phyloP scores from a whole-genome alignment of 352 stramenopile species.

The Phytophthora megakarya region DNA sequence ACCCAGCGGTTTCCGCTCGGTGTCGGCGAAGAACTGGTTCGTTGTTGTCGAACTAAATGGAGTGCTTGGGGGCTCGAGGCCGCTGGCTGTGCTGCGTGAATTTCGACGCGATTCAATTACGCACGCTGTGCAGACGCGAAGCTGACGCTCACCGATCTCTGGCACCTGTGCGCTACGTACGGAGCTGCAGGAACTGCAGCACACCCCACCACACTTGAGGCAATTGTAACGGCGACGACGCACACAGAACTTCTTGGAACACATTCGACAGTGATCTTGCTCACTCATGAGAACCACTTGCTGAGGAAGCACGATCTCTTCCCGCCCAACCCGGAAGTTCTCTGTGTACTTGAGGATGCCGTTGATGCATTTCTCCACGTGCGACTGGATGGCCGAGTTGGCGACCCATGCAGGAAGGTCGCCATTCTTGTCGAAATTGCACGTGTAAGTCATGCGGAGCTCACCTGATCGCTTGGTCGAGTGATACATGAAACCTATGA shows the following conservation, averaged over 20 bases:
- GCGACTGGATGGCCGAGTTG: constrained; percentile 85
- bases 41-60: constrained; percentile 14
- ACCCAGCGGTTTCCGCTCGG: constrained; percentile 15
- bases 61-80: constrained; percentile 22
- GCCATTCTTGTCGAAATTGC: constrained; percentile 86
- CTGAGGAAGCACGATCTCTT: constrained; percentile 78
- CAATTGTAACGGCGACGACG: constrained; percentile 80
- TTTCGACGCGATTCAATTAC: constrained; percentile 71
- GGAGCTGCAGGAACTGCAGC: constrained; percentile 78
- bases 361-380: constrained; percentile 88
- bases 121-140: constrained; percentile 81
- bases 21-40: constrained; percentile 30
- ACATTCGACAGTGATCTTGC: constrained; percentile 73
- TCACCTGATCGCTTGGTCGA: constrained; percentile 80
- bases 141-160: constrained; percentile 70
- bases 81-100: constrained; percentile 40
- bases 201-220: constrained; percentile 82
- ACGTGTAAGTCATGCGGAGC: constrained; percentile 87
- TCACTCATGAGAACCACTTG: constrained; percentile 78
- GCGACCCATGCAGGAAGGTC: constrained; percentile 82
- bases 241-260: constrained; percentile 78
- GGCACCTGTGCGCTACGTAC: constrained; percentile 70
- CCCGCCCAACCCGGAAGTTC: constrained; percentile 66
- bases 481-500: constrained; percentile 90
- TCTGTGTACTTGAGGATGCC: constrained; percentile 89